phyloP scores from a whole-genome alignment of 2,329 filamentous ascomycete species.

The Verticillium nonalfalfae region DNA sequence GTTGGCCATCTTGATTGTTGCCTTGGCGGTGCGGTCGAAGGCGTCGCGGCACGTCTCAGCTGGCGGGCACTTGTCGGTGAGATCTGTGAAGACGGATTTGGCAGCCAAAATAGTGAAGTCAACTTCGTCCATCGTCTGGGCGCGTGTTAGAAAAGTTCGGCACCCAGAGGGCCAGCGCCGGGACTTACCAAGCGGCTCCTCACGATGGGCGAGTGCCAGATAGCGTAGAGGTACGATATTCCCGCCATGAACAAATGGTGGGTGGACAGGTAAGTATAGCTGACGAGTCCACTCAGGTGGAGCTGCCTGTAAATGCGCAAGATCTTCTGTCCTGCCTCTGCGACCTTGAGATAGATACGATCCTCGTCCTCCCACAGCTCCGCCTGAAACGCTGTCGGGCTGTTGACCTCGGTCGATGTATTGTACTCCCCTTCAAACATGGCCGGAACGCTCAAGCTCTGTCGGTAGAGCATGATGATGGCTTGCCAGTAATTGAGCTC shows the following conservation, averaged over 20 bases:
- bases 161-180: background rate
- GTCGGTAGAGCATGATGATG: constrained; percentile 90
- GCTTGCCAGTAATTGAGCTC: constrained; percentile 98
- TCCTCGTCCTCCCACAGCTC: constrained; percentile 79
- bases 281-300: constrained; percentile 81
- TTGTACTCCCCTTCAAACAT: constrained; percentile 76
- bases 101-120: constrained; percentile 93
- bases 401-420: constrained; percentile 58
- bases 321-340: constrained; percentile 90
- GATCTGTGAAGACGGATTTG: constrained; percentile 83
- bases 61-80: constrained; percentile 91
- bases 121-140: constrained; percentile 83
- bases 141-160: constrained; percentile 16
- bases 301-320: constrained; percentile 85
- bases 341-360: constrained; percentile 86
- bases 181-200: constrained; percentile 72
- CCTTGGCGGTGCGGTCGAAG: constrained; percentile 91
- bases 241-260: constrained; percentile 98
- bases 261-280: constrained; percentile 92
- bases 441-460: constrained; percentile 79
- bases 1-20: constrained; percentile 91
- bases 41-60: constrained; percentile 92
- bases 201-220: constrained; percentile 91
- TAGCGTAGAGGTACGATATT: constrained; percentile 91
- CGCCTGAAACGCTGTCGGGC: constrained; percentile 52